Percentiles rank a stretch among this genome's conserved stretches.
These are phyloP conservation scores for Colletotrichum endophyticum DNA, from an alignment of 2,329 filamentous ascomycete genomes.

Conservation along the genomic window DNA sequence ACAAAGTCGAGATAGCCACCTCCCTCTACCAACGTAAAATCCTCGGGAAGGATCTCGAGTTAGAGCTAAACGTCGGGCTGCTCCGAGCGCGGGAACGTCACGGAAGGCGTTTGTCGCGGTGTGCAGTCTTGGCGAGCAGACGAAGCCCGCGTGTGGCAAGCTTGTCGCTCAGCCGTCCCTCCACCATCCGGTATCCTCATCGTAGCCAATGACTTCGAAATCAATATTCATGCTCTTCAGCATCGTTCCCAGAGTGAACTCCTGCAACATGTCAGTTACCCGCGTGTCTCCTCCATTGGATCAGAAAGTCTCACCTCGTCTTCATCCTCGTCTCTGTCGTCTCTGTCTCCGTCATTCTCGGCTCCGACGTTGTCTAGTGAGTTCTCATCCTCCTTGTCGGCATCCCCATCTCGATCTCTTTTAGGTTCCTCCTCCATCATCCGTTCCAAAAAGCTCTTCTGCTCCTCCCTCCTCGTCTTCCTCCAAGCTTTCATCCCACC, in stretches of 20 bases:
- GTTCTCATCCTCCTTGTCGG: not conserved
- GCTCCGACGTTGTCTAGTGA: not conserved
- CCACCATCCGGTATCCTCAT: constrained; percentile 16
- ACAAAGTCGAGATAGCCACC: not conserved
- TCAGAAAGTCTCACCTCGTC: not conserved
- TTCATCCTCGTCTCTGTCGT: not conserved
- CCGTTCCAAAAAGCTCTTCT: constrained; percentile 35
- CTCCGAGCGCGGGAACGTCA: not conserved
- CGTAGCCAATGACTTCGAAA: constrained; percentile 24
- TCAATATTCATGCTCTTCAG: constrained; percentile 21
- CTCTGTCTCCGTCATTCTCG: not conserved
- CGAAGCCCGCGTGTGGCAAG: not conserved
- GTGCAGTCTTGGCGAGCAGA: not conserved
- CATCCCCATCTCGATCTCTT: not conserved
- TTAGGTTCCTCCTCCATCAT: constrained; percentile 30
- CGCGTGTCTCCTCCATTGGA: not conserved
- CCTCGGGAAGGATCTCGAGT: not conserved
- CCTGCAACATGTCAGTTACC: constrained; percentile 3
- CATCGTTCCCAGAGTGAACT: constrained; percentile 23
- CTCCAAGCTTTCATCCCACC: constrained; percentile 9
- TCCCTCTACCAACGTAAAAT: not conserved
- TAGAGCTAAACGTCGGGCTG: not conserved
- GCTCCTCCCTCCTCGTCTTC: constrained; percentile 20
- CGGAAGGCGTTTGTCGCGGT: not conserved
- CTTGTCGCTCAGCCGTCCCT: constrained; percentile 10